Evolutionary conservation across 305 asterid genomes (phyloP), one percentile per base, ranked within the genome.

Genomic region (Rubia peregrina): DNA sequence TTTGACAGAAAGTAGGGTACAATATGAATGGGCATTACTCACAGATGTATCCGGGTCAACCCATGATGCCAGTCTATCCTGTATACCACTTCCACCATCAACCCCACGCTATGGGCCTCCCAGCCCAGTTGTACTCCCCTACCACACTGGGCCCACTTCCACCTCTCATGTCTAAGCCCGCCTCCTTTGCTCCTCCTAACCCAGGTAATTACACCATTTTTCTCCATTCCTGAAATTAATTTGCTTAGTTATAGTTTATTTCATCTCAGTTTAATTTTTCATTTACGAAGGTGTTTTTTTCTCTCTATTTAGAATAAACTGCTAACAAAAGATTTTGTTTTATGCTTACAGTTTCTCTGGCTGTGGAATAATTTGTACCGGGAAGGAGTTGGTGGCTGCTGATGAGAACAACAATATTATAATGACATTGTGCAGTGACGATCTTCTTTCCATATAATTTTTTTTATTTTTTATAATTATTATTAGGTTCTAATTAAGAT

Each of bases 11-110:
- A 80, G 61, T 85, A 61, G 83, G 96, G 19, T 87, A 78, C 77
- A 73, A 90, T 88, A 67, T 88, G 92, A 92, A 85, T 80, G 96
- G 95, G 55, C 93, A 87, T 78, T 88, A 55, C 66, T 73, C 93
- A 77, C 96, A 86, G 80, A 59, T 84, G 78, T 83, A 87, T 55
- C 84, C 89, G 4, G 83, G 87, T 70, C 96, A 83, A 72, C 80
- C 90, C 70, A 76, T 88, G 85, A 78, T 91, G 94, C 92, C 98
- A 3, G 77, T 90, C 86, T 90, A 90, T 85, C 90, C 97, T 57
- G 46, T 73, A 12, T 85, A 87, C 68, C 89, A 85, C 65, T 84
- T 78, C 79, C 89, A 85, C 65, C 96, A 85, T 67, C 96, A 88
- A 65, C 69, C 94, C 61, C 96, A 85, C 16, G 42, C 96, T 69